These are phyloP conservation scores for Lactifluus rugatus DNA, from an alignment of 768 basidiomycete species.

Conservation along the genomic window DNA sequence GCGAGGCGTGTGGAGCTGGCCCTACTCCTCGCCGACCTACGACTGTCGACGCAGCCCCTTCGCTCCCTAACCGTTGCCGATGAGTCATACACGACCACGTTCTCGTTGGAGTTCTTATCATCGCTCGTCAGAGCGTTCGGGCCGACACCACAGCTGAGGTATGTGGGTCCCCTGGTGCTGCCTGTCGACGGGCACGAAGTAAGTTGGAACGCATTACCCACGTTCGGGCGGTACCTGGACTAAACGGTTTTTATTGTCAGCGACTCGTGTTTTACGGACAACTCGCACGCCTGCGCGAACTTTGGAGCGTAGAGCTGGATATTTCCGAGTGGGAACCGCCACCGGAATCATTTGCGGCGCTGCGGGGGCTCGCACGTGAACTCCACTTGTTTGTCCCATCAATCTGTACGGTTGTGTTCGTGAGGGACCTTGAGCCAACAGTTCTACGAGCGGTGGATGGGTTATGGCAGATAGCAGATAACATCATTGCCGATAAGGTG, in stretches of 20 bases:
- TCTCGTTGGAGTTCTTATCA: conserved; percentile 44
- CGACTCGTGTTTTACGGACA: conserved; percentile 53
- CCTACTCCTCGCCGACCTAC: conserved; percentile 38
- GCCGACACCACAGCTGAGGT: conserved; percentile 34
- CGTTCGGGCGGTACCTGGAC: neutral
- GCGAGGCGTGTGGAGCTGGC: conserved; percentile 47
- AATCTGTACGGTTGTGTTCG: conserved; percentile 46
- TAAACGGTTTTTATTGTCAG: conserved; percentile 26
- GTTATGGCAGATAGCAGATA: conserved; percentile 24
- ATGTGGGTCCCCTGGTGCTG: conserved; percentile 55
- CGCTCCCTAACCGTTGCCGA: conserved; percentile 54
- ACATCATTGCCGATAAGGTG: conserved; percentile 13
- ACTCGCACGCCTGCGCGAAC: conserved; percentile 40
- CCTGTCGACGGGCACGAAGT: conserved; percentile 50
- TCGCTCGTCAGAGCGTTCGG: conserved; percentile 30
- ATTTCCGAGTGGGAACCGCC: conserved; percentile 56
- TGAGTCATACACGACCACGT: conserved; percentile 44
- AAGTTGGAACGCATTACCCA: conserved; percentile 12
- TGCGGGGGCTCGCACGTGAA: conserved; percentile 51
- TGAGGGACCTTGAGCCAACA: conserved; percentile 51
- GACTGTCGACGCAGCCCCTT: conserved; percentile 35
- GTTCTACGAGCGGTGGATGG: conserved; percentile 31
- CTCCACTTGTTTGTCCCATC: conserved; percentile 50
- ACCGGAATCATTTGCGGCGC: conserved; percentile 40
- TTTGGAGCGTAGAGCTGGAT: conserved; percentile 53